phyloP scores from a whole-genome alignment of 495 filamentous ascomycete species.

The Talaromyces nanjingensis region DNA sequence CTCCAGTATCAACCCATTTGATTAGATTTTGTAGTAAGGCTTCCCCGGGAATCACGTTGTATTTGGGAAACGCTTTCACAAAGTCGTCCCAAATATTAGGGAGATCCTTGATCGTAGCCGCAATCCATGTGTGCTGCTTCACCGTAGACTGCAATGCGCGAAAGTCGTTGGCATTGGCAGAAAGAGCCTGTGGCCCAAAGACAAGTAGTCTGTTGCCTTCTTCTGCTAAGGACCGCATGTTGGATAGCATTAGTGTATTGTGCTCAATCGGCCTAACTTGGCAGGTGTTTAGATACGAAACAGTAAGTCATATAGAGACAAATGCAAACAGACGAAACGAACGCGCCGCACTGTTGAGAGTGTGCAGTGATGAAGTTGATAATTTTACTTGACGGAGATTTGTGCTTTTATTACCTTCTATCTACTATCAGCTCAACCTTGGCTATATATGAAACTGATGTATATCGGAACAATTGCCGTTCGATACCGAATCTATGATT shows the following conservation, averaged over 20 bases:
- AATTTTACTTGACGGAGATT: not conserved
- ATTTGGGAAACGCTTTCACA: conserved; percentile 17
- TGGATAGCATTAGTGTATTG: not conserved
- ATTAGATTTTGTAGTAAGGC: conserved; percentile 19
- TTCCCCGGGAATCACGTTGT: conserved; percentile 15
- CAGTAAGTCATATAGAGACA: not conserved
- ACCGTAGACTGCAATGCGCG: conserved; percentile 15
- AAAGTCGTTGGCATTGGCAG: conserved; percentile 10
- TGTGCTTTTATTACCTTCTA: not conserved
- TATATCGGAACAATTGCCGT: not conserved
- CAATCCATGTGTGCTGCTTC: conserved; percentile 18
- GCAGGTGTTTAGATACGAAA: not conserved
- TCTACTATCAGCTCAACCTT: not conserved
- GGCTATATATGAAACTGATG: not conserved
- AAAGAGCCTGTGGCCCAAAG: conserved; percentile 19
- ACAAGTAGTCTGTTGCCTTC: conserved; percentile 10
- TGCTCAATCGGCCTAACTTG: not conserved
- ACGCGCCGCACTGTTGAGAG: not conserved
- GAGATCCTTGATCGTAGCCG: conserved; percentile 17
- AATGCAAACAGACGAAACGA: not conserved
- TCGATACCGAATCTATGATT: not conserved
- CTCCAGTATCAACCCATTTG: conserved; percentile 19
- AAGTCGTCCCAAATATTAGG: conserved; percentile 23
- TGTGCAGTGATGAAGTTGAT: not conserved
- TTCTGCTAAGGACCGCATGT: not conserved